A percentile compares a stretch with the other conserved stretches of the same genome.
Conservation (phyloP, 768 basidiomycete species). For the Tulasnella calospora region DNA sequence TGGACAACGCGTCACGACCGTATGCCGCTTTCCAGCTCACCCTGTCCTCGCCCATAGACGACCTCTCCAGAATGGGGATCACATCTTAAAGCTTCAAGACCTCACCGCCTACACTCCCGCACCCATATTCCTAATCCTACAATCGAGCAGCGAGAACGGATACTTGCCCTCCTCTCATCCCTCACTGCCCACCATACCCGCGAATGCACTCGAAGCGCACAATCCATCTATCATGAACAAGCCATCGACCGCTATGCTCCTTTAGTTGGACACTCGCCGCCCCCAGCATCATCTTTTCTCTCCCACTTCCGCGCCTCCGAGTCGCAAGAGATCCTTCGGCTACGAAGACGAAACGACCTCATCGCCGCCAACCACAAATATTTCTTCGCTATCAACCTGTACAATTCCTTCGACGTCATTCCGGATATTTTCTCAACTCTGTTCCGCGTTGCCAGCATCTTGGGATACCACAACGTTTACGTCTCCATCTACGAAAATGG, state of each 20-base stretch:
- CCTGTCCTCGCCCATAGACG: slow-evolving; percentile 6
- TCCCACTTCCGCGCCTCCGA: not conserved
- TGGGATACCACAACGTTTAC: slow-evolving; percentile 97
- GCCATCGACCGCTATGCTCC: slow-evolving; percentile 77
- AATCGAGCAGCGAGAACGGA: slow-evolving; percentile 73
- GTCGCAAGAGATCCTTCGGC: slow-evolving; percentile 12
- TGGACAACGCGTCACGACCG: not conserved
- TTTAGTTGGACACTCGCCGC: slow-evolving; percentile 67
- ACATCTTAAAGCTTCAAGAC: slow-evolving; percentile 22
- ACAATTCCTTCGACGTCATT: slow-evolving; percentile 98
- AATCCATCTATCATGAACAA: slow-evolving; percentile 80
- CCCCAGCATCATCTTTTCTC: not conserved
- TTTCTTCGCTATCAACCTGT: slow-evolving; percentile 98
- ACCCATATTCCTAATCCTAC: slow-evolving; percentile 66
- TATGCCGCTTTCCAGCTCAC: slow-evolving; percentile 1
- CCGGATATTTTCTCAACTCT: slow-evolving; percentile 96
- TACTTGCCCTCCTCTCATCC: slow-evolving; percentile 80
- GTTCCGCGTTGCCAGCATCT: slow-evolving; percentile 83
- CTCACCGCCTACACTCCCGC: slow-evolving; percentile 18
- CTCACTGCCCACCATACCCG: slow-evolving; percentile 89
- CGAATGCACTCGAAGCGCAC: slow-evolving; percentile 80
- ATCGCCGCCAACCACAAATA: slow-evolving; percentile 77
- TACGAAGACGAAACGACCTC: slow-evolving; percentile 25
- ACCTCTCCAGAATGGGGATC: slow-evolving; percentile 27
- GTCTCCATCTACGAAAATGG: slow-evolving; percentile 99